Evolutionary conservation across 1,284 basidiomycete genomes (phyloP).

Genomic region (Schizopora paradoxa): DNA sequence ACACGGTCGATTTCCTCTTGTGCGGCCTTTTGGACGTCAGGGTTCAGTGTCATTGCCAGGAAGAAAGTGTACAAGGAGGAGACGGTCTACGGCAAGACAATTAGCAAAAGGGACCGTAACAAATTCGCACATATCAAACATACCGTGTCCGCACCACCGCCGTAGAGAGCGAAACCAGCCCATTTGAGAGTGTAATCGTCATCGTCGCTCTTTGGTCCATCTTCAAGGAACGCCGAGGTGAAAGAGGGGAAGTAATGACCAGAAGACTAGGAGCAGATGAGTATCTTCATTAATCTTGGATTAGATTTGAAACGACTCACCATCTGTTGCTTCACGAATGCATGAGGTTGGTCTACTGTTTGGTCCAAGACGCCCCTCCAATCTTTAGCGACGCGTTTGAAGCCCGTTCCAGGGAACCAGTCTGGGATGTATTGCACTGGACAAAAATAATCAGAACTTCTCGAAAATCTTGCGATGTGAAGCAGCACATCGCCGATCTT

Average conservation of each 20-base stretch:
- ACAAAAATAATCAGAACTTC: neutral
- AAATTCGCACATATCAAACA: conserved; percentile 17
- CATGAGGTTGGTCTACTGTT: neutral
- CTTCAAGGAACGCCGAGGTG: neutral
- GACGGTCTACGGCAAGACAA: conserved; percentile 8
- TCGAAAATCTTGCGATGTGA: conserved; percentile 1
- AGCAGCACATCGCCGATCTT: neutral
- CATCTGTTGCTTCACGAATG: conserved; percentile 3
- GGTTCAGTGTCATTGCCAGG: conserved; percentile 21
- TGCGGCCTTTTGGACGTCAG: conserved; percentile 20
- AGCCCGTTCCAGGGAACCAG: conserved; percentile 1
- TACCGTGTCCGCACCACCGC: conserved; percentile 24
- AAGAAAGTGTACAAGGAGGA: conserved; percentile 18
- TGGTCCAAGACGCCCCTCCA: neutral
- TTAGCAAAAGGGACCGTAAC: neutral
- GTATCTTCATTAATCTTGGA: too few species aligned
- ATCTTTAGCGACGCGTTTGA: conserved; percentile 1
- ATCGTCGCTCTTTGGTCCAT: too few species aligned
- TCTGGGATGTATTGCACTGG: neutral
- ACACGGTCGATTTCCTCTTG: conserved; percentile 27
- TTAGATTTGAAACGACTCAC: too few species aligned
- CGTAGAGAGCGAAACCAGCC: conserved; percentile 7
- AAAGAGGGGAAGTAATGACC: neutral
- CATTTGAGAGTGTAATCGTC: conserved; percentile 8
- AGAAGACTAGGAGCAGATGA: too few species aligned